Evolutionary conservation across 225 moss, liverwort and hornwort species (phyloP).

Genomic region (Rhytidiadelphus loreus): DNA sequence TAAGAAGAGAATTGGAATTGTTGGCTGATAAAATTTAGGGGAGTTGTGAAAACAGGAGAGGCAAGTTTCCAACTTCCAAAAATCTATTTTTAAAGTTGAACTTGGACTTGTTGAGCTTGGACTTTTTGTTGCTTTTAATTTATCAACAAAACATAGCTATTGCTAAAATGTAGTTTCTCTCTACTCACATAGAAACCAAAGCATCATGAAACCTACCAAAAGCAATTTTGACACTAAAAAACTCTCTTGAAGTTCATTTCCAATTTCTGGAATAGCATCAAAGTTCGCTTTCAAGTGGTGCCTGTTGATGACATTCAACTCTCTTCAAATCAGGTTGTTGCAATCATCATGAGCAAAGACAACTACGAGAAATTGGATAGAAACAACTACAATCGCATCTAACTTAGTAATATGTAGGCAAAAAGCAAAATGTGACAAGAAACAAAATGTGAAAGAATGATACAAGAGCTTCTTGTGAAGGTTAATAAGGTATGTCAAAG

Average conservation of each 20-base stretch:
- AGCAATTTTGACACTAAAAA: background rate
- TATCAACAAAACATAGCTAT: background rate
- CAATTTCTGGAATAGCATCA: rapidly evolving
- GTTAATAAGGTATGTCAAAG: background rate
- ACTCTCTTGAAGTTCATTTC: rapidly evolving
- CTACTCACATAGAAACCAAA: background rate
- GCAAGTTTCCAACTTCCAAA: rapidly evolving
- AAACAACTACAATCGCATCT: background rate
- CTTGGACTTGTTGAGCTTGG: background rate
- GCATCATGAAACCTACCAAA: background rate
- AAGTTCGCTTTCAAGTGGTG: background rate
- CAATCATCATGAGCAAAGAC: background rate
- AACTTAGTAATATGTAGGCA: background rate
- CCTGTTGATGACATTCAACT: background rate
- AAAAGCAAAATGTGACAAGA: background rate
- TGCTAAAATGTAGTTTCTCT: background rate
- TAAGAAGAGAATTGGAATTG: background rate
- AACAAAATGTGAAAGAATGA: background rate
- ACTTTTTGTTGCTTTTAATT: background rate
- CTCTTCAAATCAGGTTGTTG: background rate
- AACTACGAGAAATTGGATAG: background rate
- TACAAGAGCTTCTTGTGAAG: background rate
- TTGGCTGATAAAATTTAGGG: rapidly evolving
- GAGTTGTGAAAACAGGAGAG: background rate
- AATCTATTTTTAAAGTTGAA: background rate